A percentile compares a stretch with the other conserved stretches of the same genome.
Conservation (phyloP, 192 early-diverging fungal species). For the Chytriomyces sp. region DNA sequence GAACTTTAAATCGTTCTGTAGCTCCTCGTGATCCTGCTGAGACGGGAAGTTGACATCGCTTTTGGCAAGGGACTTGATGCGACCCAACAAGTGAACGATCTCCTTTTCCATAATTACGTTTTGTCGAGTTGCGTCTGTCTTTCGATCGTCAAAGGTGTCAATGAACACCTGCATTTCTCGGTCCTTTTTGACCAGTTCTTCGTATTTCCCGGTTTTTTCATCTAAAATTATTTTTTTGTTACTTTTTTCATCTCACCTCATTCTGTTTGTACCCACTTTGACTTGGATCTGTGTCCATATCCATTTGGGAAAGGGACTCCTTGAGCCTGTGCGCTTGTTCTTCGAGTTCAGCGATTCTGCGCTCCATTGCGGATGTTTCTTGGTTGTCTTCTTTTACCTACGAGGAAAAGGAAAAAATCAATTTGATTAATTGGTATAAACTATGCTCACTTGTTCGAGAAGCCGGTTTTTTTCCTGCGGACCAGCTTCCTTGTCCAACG, state of each 20-base stretch:
- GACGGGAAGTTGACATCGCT: conserved; percentile 35
- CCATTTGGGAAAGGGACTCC: conserved; percentile 49
- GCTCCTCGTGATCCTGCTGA: conserved; percentile 50
- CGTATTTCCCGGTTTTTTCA: conserved; percentile 58
- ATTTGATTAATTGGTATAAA: neutral
- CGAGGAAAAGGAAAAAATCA: neutral
- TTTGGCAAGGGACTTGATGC: conserved; percentile 39
- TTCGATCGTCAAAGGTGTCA: conserved; percentile 49
- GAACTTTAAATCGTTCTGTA: conserved; percentile 59
- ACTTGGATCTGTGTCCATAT: conserved; percentile 49
- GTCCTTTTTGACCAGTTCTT: conserved; percentile 62
- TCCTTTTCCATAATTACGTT: conserved; percentile 41
- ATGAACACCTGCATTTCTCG: conserved; percentile 61
- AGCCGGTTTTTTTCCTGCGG: conserved; percentile 53
- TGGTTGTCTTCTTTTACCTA: conserved; percentile 64
- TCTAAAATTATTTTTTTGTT: conserved; percentile 19
- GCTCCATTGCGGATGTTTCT: conserved; percentile 64
- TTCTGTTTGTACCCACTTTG: conserved; percentile 30
- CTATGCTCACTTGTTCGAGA: conserved; percentile 44
- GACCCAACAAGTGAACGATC: conserved; percentile 46
- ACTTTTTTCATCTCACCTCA: neutral
- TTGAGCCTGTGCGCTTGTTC: conserved; percentile 46
- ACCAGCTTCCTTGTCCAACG: conserved; percentile 44
- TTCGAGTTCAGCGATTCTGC: conserved; percentile 54
- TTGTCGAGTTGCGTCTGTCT: conserved; percentile 32